Percentiles rank a stretch among this genome's conserved stretches.
Conservation (phyloP, 176 grass and related monocot species). For the Leersia perrieri region DNA sequence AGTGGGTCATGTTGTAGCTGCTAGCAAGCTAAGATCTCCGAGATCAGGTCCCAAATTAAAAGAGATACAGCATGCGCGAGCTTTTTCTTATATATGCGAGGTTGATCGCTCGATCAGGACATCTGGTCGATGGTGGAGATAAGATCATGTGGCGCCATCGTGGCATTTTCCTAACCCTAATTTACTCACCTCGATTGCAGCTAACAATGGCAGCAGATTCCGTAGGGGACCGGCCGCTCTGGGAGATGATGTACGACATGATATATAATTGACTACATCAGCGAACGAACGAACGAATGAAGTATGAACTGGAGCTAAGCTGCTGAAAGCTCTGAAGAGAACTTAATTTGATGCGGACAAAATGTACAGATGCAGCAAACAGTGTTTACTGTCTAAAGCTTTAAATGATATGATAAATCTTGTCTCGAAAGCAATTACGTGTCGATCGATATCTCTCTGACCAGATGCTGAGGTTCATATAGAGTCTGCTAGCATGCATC, state of each 20-base stretch:
- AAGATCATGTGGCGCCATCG: slow-evolving; percentile 9
- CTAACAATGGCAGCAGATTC: slow-evolving; percentile 23
- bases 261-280: slow-evolving; percentile 17
- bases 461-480: background rate
- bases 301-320: background rate
- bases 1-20: slow-evolving; percentile 9
- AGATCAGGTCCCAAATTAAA: slow-evolving; percentile 33
- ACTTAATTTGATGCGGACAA: slow-evolving; percentile 36
- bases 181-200: background rate
- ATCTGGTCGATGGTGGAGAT: slow-evolving; percentile 16
- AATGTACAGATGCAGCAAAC: slow-evolving; percentile 25
- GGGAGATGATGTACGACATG: slow-evolving; percentile 35
- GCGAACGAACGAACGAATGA: background rate
- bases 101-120: background rate
- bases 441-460: background rate
- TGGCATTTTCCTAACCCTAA: slow-evolving; percentile 46
- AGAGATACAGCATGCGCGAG: background rate
- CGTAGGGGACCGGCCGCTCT: slow-evolving; percentile 35
- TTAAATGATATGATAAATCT: background rate
- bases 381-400: slow-evolving; percentile 10
- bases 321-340: slow-evolving; percentile 9
- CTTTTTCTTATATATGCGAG: background rate
- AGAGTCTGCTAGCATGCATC: background rate
- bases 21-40: background rate
- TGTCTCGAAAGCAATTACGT: background rate